These are phyloP conservation scores for Lactifluus volemus DNA, from an alignment of 768 basidiomycete species.

Conservation along the genomic window DNA sequence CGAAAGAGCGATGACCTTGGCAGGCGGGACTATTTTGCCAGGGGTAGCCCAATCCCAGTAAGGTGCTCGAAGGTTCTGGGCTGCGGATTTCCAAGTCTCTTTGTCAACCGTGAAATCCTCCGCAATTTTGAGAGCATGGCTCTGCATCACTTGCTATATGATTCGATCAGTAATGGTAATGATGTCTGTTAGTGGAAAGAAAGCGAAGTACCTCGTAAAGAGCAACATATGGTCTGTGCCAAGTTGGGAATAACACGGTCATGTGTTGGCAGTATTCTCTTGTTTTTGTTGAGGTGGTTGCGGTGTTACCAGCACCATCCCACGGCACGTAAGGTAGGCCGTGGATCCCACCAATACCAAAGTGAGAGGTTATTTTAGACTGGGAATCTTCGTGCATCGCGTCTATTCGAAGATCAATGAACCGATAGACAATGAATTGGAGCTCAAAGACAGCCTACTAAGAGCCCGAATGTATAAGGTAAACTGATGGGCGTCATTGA, in stretches of 20 bases:
- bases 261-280: slow-evolving; percentile 48
- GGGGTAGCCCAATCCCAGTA: slow-evolving; percentile 44
- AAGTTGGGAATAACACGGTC: slow-evolving; percentile 43
- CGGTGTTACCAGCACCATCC: slow-evolving; percentile 30
- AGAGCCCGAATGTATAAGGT: slow-evolving; percentile 44
- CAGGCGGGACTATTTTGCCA: slow-evolving; percentile 28
- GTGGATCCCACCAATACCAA: slow-evolving; percentile 43
- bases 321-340: slow-evolving; percentile 41
- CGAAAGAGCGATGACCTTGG: slow-evolving; percentile 29
- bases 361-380: slow-evolving; percentile 31
- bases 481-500: slow-evolving; percentile 25
- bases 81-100: slow-evolving; percentile 27
- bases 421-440: no score
- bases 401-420: slow-evolving; percentile 18
- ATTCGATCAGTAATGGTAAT: background rate
- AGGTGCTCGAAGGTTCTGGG: slow-evolving; percentile 32
- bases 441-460: slow-evolving; percentile 26
- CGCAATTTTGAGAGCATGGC: slow-evolving; percentile 34
- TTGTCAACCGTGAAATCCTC: slow-evolving; percentile 27
- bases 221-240: slow-evolving; percentile 36
- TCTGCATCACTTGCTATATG: slow-evolving; percentile 38
- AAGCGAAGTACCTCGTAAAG: background rate
- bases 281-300: slow-evolving; percentile 27
- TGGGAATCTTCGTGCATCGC: slow-evolving; percentile 27
- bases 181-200: background rate